phyloP scores from a whole-genome alignment of 345 rosid genomes.

The Euphorbia tirucalli region DNA sequence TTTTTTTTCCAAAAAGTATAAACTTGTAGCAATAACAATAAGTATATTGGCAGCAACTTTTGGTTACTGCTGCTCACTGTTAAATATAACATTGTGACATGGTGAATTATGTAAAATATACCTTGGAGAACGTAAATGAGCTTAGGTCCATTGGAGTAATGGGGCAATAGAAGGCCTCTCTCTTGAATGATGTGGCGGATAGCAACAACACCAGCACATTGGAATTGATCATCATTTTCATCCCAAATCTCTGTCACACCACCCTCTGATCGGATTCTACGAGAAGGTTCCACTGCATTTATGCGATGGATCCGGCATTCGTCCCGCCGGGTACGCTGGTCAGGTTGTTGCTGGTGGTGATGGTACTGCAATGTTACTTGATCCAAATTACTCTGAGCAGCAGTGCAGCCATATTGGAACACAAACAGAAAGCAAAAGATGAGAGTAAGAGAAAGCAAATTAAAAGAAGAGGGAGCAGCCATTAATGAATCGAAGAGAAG shows the following conservation, averaged over 20 bases:
- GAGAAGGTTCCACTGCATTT: neutral
- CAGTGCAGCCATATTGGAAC: neutral
- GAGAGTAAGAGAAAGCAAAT: neutral
- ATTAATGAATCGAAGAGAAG: too few species aligned
- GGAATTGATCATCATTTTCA: conserved; percentile 33
- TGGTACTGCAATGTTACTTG: too few species aligned
- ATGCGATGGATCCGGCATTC: neutral
- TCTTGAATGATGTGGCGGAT: conserved; percentile 31
- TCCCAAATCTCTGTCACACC: conserved; percentile 47
- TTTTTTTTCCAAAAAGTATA: too few species aligned
- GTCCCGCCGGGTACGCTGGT: neutral
- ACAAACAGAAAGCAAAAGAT: neutral
- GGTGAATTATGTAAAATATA: too few species aligned
- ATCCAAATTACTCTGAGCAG: neutral
- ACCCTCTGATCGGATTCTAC: conserved; percentile 24
- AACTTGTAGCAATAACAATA: too few species aligned
- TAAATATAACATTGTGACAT: too few species aligned
- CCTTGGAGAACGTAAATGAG: neutral
- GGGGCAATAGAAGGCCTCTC: conserved; percentile 41
- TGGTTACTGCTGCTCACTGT: too few species aligned
- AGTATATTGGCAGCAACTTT: too few species aligned
- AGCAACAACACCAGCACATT: conserved; percentile 39
- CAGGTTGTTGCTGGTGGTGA: too few species aligned
- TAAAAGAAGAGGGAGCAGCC: neutral
- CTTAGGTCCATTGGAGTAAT: conserved; percentile 18